Evolutionary conservation across 495 filamentous ascomycete species (phyloP).

Genomic region (Hypoxylon rickii): DNA sequence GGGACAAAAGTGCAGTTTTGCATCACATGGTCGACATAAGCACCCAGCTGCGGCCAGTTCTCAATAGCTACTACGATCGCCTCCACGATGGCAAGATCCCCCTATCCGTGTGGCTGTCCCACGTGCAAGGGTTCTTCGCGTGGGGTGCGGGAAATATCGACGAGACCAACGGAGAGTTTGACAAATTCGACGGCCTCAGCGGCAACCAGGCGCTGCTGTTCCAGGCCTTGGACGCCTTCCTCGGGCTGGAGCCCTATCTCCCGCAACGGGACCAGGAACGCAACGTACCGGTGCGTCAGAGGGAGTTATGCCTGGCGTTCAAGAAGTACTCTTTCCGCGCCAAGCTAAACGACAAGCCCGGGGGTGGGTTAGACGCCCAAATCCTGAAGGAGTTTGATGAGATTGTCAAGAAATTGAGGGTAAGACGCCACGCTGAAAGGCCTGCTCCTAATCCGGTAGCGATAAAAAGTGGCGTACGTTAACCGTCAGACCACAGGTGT

Average conservation of each 20-base stretch:
- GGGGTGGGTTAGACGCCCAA: constrained; percentile 29
- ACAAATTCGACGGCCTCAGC: constrained; percentile 50
- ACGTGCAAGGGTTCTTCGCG: constrained; percentile 50
- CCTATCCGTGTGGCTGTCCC: constrained; percentile 39
- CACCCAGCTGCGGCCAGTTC: constrained; percentile 27
- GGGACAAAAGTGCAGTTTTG: constrained; percentile 29
- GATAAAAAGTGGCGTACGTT: too few species aligned
- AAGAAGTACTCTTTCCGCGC: constrained; percentile 25
- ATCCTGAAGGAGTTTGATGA: constrained; percentile 39
- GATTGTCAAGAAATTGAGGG: constrained; percentile 44
- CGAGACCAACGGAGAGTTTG: constrained; percentile 35
- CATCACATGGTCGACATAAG: constrained; percentile 32
- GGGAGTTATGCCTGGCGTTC: constrained; percentile 37
- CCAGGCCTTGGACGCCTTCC: constrained; percentile 48
- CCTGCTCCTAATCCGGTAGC: too few species aligned
- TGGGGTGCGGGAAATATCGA: constrained; percentile 43
- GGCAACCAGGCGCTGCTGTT: constrained; percentile 51
- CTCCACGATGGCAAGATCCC: constrained; percentile 37
- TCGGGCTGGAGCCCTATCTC: constrained; percentile 49
- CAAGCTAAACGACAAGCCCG: constrained; percentile 15
- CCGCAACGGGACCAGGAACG: constrained; percentile 19
- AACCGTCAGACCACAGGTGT: too few species aligned
- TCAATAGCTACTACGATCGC: constrained; percentile 39
- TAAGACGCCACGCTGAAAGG: too few species aligned
- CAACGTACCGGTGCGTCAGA: constrained; percentile 42